Conservation (phyloP, 129 eudicot species). For the Flaveria robusta region DNA sequence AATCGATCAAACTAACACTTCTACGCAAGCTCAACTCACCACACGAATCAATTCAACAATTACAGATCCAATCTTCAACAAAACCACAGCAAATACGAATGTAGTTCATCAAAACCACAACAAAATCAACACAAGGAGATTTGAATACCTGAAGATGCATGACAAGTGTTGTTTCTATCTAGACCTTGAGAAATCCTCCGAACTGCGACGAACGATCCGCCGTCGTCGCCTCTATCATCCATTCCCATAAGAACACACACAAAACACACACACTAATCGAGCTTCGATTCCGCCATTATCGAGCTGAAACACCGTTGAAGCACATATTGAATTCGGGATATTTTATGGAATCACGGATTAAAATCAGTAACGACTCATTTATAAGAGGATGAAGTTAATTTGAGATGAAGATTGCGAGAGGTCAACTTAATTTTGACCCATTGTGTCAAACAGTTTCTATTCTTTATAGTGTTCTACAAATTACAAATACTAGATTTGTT, state of each 20-base stretch:
- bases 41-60: constrained; percentile 39
- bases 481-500: not conserved
- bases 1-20: constrained; percentile 15
- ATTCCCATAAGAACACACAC: constrained; percentile 28
- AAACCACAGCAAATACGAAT: constrained; percentile 14
- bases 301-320: constrained; percentile 21
- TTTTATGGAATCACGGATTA: constrained; percentile 22
- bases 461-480: constrained; percentile 3
- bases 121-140: not conserved
- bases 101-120: constrained; percentile 14
- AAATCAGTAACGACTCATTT: constrained; percentile 20
- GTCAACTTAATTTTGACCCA: constrained; percentile 37
- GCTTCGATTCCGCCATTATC: constrained; percentile 16
- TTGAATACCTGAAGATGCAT: constrained; percentile 70
- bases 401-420: constrained; percentile 32
- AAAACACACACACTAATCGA: constrained; percentile 17
- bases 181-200: constrained; percentile 80
- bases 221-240: constrained; percentile 73
- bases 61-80: constrained; percentile 51
- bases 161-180: constrained; percentile 69
- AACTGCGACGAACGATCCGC: constrained; percentile 94
- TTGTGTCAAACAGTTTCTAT: constrained; percentile 1
- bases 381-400: constrained; percentile 6
- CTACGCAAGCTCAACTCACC: constrained; percentile 37
- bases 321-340: constrained; percentile 27